phyloP scores from a whole-genome alignment of 2,329 filamentous ascomycete species.

The Penicillium sp. region DNA sequence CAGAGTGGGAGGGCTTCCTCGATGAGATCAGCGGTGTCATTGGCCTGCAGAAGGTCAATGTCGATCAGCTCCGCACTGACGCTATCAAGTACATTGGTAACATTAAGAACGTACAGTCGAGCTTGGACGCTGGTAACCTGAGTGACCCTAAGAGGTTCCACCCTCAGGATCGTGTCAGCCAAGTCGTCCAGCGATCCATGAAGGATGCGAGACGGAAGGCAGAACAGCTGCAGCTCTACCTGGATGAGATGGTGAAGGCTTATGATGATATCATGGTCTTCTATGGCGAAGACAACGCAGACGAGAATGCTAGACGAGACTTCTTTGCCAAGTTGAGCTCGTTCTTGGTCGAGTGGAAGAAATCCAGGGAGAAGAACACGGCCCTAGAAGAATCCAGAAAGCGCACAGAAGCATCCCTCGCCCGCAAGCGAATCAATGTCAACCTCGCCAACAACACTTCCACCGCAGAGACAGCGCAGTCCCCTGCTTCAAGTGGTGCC shows the following conservation, averaged over 20 bases:
- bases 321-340: conserved; percentile 90
- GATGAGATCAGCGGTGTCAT: conserved; percentile 76
- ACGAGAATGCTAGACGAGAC: conserved; percentile 85
- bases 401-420: conserved; percentile 84
- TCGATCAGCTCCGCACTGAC: conserved; percentile 80
- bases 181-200: conserved; percentile 86
- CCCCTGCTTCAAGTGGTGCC: conserved; percentile 69
- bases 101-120: conserved; percentile 84
- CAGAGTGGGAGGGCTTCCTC: conserved; percentile 83
- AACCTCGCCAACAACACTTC: conserved; percentile 55
- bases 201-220: conserved; percentile 93
- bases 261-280: conserved; percentile 95
- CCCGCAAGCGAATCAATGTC: conserved; percentile 63
- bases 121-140: conserved; percentile 83
- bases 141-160: conserved; percentile 97
- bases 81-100: conserved; percentile 90
- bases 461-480: conserved; percentile 45
- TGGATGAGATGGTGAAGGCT: conserved; percentile 82
- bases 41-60: conserved; percentile 77
- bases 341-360: conserved; percentile 93
- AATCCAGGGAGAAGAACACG: conserved; percentile 86
- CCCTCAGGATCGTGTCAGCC: conserved; percentile 85
- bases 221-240: conserved; percentile 85
- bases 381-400: conserved; percentile 69
- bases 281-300: conserved; percentile 84